These are phyloP conservation scores for Cyclospora cayetanensis DNA, from an alignment of 169 alveolate species.

Conservation along the genomic window DNA sequence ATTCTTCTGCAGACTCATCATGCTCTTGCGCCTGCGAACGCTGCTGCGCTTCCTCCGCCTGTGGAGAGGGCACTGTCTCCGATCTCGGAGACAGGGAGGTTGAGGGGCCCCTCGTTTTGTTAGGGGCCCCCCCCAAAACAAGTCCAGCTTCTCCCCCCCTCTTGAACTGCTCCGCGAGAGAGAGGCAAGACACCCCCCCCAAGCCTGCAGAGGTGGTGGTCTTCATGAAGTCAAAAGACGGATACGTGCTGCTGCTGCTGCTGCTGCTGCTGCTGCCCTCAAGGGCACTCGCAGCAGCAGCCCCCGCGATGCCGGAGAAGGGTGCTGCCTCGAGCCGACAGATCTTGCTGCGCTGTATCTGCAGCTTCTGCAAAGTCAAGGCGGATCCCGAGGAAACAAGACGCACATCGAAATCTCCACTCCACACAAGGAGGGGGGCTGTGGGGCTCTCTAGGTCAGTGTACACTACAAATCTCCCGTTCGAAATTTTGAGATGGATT, in stretches of 20 bases:
- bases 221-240: background rate
- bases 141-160: background rate
- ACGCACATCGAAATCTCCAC: constrained; percentile 75
- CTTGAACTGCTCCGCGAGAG: background rate
- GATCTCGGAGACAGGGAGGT: background rate
- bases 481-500: constrained; percentile 37
- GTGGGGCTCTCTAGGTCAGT: constrained; percentile 75
- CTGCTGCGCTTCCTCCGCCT: no score
- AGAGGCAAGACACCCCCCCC: background rate
- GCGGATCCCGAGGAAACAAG: background rate
- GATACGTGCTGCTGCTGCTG: constrained; percentile 8
- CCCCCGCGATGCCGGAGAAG: background rate
- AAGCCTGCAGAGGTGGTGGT: background rate
- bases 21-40: no score
- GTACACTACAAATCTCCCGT: constrained; percentile 77
- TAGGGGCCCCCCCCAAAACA: background rate
- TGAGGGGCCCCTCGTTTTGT: background rate
- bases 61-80: no score
- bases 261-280: constrained; percentile 64
- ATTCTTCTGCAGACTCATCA: no score
- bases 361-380: constrained; percentile 2
- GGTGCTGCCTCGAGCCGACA: constrained; percentile 53
- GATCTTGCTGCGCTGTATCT: constrained; percentile 56
- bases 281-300: background rate
- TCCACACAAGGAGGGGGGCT: constrained; percentile 77